Percentiles rank a stretch among this genome's conserved stretches.
These are phyloP conservation scores for Candida ipomoeae DNA, from an alignment of 805 yeast genomes.

Conservation along the genomic window DNA sequence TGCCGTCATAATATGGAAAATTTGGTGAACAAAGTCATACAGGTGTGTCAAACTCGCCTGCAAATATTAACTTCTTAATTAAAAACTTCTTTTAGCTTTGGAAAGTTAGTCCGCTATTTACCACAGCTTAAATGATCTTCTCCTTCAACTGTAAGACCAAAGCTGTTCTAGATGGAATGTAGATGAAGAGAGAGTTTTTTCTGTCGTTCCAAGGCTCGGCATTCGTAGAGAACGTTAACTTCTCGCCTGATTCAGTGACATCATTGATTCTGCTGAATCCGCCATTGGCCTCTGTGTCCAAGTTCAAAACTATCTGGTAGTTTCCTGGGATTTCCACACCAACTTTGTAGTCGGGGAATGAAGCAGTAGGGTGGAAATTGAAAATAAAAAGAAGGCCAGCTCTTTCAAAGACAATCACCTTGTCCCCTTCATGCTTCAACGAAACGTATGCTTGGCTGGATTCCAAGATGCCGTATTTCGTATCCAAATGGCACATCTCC, in stretches of 20 bases:
- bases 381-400: conserved; percentile 80
- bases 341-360: conserved; percentile 80
- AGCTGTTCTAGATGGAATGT: conserved; percentile 69
- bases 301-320: conserved; percentile 68
- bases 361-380: conserved; percentile 84
- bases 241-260: conserved; percentile 27
- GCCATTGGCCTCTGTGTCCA: conserved; percentile 69
- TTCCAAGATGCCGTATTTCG: conserved; percentile 65
- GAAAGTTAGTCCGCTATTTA: not conserved
- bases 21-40: conserved; percentile 14
- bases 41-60: conserved; percentile 16
- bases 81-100: not conserved
- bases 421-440: conserved; percentile 83
- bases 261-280: conserved; percentile 68
- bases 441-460: conserved; percentile 76
- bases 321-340: conserved; percentile 83
- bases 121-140: conserved; percentile 15
- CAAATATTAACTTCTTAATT: conserved; percentile 6
- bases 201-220: conserved; percentile 79
- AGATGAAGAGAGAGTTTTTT: conserved; percentile 69
- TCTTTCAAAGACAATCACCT: conserved; percentile 84
- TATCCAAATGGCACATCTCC: conserved; percentile 77
- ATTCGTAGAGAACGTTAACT: conserved; percentile 60
- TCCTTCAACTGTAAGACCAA: conserved; percentile 36
- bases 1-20: conserved; percentile 12